phyloP scores from a whole-genome alignment of 176 grass and related monocot species.

The Phyllostachys edulis region DNA sequence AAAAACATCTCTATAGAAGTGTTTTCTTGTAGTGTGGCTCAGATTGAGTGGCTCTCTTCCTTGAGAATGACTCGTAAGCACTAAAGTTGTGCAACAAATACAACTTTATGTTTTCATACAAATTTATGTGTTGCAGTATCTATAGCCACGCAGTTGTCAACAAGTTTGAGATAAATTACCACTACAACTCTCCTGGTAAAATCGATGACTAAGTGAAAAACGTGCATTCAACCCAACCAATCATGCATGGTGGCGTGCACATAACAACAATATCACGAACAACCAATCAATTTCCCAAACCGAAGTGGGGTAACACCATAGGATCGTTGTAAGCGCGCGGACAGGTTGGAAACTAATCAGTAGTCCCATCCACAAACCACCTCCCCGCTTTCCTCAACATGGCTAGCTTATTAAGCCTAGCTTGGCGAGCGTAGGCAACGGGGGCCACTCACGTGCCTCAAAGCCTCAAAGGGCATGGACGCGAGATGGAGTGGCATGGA shows the following conservation, averaged over 20 bases:
- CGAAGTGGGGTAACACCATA: background rate
- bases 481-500: no score
- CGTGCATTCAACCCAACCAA: background rate
- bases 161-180: background rate
- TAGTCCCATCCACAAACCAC: background rate
- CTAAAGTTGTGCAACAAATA: no score
- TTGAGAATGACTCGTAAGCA: no score
- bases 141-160: no score
- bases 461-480: background rate
- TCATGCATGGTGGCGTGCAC: background rate
- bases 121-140: no score
- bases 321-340: no score
- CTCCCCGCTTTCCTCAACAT: background rate
- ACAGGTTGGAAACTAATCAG: background rate
- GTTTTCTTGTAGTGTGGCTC: no score
- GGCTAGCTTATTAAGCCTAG: background rate
- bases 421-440: background rate
- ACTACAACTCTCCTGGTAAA: no score
- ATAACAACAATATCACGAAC: background rate
- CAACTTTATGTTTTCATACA: no score
- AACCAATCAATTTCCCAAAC: background rate
- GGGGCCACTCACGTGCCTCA: background rate
- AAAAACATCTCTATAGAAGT: no score
- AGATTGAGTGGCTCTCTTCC: no score
- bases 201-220: background rate